phyloP scores from a whole-genome alignment of 2,329 filamentous ascomycete genomes.

The Fusarium sp. region DNA sequence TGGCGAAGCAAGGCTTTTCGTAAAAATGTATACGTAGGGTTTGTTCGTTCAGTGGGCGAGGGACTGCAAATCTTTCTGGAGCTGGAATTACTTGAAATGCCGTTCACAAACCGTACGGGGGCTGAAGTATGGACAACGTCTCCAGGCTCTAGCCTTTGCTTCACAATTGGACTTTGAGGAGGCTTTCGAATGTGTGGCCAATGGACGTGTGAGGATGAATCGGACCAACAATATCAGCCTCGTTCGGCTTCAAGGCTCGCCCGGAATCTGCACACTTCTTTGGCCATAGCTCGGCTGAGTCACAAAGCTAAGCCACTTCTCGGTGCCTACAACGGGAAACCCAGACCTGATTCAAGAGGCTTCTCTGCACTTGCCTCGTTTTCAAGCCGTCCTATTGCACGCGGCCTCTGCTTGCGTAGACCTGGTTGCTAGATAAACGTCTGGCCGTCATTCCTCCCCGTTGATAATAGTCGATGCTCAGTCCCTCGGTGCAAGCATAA shows the following conservation, averaged over 20 bases:
- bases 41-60: background rate
- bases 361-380: background rate
- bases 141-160: background rate
- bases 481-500: slow-evolving; percentile 77
- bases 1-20: background rate
- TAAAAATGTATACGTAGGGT: background rate
- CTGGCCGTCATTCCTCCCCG: background rate
- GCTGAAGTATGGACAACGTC: background rate
- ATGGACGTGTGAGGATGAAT: background rate
- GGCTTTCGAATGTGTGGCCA: background rate
- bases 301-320: slow-evolving; percentile 2
- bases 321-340: background rate
- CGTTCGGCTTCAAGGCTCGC: background rate
- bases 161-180: background rate
- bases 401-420: background rate
- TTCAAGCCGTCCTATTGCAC: background rate
- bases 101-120: too few relatives aligned
- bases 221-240: background rate
- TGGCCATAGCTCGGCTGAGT: slow-evolving; percentile 17
- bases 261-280: background rate
- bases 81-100: background rate
- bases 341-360: background rate
- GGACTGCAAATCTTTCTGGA: background rate
- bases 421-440: background rate
- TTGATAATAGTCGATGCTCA: slow-evolving; percentile 39